These are phyloP conservation scores for Fomitopsis schrenkii DNA, from an alignment of 1,284 basidiomycete genomes.

Conservation along the genomic window DNA sequence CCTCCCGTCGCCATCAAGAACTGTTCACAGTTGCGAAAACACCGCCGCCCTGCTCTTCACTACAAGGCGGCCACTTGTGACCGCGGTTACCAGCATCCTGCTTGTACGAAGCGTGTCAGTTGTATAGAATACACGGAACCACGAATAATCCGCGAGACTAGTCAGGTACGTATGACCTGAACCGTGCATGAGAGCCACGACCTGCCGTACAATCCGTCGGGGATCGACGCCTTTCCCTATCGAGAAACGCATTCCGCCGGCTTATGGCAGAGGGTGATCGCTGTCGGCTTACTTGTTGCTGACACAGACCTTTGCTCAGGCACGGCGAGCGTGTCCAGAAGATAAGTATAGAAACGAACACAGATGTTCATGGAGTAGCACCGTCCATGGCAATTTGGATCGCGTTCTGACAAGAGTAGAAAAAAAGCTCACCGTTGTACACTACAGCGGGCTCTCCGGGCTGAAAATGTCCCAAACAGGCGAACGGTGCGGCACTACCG, in stretches of 20 bases:
- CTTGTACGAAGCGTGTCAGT: background rate
- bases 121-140: background rate
- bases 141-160: background rate
- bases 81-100: background rate
- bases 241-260: too few species aligned
- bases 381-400: background rate
- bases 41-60: background rate
- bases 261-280: too few species aligned
- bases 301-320: too few species aligned
- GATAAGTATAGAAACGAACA: too few species aligned
- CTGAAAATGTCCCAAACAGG: background rate
- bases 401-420: background rate
- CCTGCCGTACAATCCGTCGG: too few species aligned
- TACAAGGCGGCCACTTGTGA: background rate
- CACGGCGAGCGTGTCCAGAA: too few species aligned
- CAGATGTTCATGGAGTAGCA: too few species aligned
- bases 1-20: background rate
- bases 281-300: too few species aligned
- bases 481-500: background rate
- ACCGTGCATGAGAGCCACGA: too few species aligned
- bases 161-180: background rate
- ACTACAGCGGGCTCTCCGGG: background rate
- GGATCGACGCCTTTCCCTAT: too few species aligned
- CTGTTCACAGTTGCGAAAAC: background rate
- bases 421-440: background rate